phyloP scores from a whole-genome alignment of 2,329 filamentous ascomycete genomes.

The Zymoseptoria pseudotritici region DNA sequence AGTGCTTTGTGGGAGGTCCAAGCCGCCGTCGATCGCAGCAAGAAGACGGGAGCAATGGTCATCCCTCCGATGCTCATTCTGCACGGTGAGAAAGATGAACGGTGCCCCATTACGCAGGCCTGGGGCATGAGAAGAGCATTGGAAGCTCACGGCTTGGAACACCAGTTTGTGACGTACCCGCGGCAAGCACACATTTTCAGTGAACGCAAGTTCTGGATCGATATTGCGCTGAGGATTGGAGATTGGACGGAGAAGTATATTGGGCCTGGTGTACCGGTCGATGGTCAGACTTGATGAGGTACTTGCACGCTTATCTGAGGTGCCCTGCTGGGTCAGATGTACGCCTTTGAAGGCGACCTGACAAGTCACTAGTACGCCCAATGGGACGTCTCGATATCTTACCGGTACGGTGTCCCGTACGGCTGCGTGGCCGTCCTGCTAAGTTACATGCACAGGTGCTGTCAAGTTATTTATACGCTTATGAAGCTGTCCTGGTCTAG shows the following conservation, averaged over 20 bases:
- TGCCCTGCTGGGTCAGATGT: neutral
- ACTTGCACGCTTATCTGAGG: neutral
- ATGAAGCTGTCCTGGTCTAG: too few relatives aligned
- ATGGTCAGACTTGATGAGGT: neutral
- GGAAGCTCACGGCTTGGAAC: slow-evolving; percentile 22
- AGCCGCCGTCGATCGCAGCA: slow-evolving; percentile 14
- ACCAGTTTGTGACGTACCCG: slow-evolving; percentile 32
- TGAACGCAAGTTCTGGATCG: slow-evolving; percentile 23
- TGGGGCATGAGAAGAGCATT: slow-evolving; percentile 29
- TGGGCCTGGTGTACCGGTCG: slow-evolving; percentile 3
- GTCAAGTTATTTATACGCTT: too few relatives aligned
- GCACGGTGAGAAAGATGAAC: slow-evolving; percentile 29
- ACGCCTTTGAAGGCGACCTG: neutral
- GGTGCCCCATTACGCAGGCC: slow-evolving; percentile 31
- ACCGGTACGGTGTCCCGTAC: neutral
- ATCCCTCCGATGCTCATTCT: slow-evolving; percentile 31
- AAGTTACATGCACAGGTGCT: too few relatives aligned
- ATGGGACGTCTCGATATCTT: neutral
- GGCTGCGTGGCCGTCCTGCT: too few relatives aligned
- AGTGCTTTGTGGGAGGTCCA: slow-evolving; percentile 27
- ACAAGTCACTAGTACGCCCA: neutral
- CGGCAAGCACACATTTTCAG: slow-evolving; percentile 27
- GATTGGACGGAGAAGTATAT: slow-evolving; percentile 15
- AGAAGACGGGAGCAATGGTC: slow-evolving; percentile 5
- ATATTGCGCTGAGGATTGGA: slow-evolving; percentile 10